Base-by-base conservation (phyloP, 805 yeast species). In the Suhomyces sp. region DNA sequence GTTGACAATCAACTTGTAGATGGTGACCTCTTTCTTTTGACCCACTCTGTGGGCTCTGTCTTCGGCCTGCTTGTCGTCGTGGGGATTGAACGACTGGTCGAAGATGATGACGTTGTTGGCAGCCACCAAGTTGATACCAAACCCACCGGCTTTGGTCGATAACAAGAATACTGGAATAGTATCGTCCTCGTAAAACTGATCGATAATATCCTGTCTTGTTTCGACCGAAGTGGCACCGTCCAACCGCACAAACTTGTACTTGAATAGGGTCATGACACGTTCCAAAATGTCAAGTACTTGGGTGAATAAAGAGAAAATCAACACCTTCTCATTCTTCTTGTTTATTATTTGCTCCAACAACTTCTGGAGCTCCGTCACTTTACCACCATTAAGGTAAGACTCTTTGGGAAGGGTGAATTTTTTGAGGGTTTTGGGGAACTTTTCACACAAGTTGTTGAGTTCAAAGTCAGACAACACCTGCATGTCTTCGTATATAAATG, bases 41-140 rank as follows among this genome's bases (percentile, higher is more conserved):
- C 99, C 99, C 22, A 94, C 97, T 69, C 99, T 81, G 68, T 94
- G 99, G 0, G 98, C 97, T 65, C 99, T 82, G 68, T 94, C 99
- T 66, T 96, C 98, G 1, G 99, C 99, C 72, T 94, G 99, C 64
- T 87, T 87, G 65, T 94, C 99, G 67, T 94, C 99, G 68, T 94
- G 99, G 0, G 99, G 99, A 64, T 94, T 94, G 74, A 94, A 94
- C 47, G 96, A 86, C 66, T 91, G 93, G 66, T 94, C 99, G 64
- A 85, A 92, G 29, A 94, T 88, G 49, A 94, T 78, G 2, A 94
- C 99, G 54, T 86, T 83, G 65, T 90, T 93, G 6, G 99, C 98
- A 64, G 96, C 94, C 1, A 96, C 94, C 61, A 94, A 78, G 64
- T 94, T 94, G 70, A 94, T 94, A 52, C 99, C 99, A 71, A 94